These are phyloP conservation scores for Colletotrichum lupini DNA, from an alignment of 2,329 filamentous ascomycete genomes.

Conservation along the genomic window DNA sequence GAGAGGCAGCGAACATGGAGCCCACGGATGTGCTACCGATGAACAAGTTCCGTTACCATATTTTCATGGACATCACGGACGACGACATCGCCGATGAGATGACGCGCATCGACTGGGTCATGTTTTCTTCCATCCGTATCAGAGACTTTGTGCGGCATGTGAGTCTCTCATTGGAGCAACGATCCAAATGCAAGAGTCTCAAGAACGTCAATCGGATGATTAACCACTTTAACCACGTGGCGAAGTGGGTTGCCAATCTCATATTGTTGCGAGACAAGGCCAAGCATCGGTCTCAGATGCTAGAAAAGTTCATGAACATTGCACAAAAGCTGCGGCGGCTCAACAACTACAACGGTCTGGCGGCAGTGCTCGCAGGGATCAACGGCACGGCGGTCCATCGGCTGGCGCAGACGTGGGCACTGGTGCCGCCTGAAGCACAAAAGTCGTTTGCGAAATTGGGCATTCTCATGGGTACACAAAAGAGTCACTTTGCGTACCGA, in stretches of 20 bases:
- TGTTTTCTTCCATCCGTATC: conserved; percentile 95
- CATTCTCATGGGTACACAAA: conserved; percentile 92
- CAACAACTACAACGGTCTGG: conserved; percentile 97
- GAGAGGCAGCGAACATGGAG: conserved; percentile 78
- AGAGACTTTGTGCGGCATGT: conserved; percentile 94
- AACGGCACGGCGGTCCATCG: conserved; percentile 89
- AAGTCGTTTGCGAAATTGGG: conserved; percentile 90
- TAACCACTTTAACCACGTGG: conserved; percentile 88
- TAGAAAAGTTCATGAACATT: conserved; percentile 96
- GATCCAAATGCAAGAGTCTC: conserved; percentile 80
- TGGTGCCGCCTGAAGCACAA: conserved; percentile 77
- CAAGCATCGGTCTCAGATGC: conserved; percentile 89
- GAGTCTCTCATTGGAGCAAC: conserved; percentile 76
- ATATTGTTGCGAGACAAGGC: conserved; percentile 92
- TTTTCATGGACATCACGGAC: conserved; percentile 87
- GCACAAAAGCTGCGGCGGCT: conserved; percentile 86
- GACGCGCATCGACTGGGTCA: conserved; percentile 96
- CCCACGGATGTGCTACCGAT: conserved; percentile 76
- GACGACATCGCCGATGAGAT: conserved; percentile 91
- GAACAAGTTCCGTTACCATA: conserved; percentile 88
- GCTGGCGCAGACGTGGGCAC: conserved; percentile 79
- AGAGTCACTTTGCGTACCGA: conserved; percentile 95
- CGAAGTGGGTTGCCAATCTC: conserved; percentile 85
- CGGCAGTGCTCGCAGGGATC: conserved; percentile 93
- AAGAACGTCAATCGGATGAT: conserved; percentile 95